These are phyloP conservation scores for Fraxinus platypoda DNA, from an alignment of 305 asterid genomes.

Conservation along the genomic window DNA sequence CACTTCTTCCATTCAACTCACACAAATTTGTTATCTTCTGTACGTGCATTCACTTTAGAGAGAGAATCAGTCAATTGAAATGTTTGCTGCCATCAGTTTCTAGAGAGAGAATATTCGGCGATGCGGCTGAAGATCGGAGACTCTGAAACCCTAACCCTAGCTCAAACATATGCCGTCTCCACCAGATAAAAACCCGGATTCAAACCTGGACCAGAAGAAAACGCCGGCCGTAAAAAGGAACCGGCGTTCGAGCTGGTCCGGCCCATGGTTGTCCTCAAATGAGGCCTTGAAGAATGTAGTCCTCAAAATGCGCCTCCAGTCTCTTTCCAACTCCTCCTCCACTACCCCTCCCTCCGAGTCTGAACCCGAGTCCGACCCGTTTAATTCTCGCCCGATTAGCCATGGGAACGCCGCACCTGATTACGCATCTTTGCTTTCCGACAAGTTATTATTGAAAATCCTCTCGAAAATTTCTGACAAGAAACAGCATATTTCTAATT, in stretches of 20 bases:
- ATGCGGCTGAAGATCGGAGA: constrained; percentile 11
- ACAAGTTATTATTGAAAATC: constrained; percentile 52
- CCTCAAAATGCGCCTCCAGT: constrained; percentile 60
- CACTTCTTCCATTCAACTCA: constrained; percentile 10
- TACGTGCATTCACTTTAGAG: neutral
- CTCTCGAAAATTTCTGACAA: constrained; percentile 41
- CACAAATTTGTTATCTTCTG: neutral
- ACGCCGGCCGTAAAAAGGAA: constrained; percentile 27
- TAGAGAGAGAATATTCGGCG: constrained; percentile 14
- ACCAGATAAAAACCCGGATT: constrained; percentile 34
- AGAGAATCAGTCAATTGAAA: neutral
- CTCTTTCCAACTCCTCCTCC: constrained; percentile 57
- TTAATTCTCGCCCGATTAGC: constrained; percentile 28
- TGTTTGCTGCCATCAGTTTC: constrained; percentile 15
- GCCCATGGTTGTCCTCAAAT: constrained; percentile 43
- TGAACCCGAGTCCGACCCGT: constrained; percentile 57
- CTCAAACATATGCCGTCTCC: constrained; percentile 41
- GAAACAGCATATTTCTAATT: constrained; percentile 49
- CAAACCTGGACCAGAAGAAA: constrained; percentile 8
- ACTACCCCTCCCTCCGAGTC: constrained; percentile 66
- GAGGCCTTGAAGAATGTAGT: constrained; percentile 56
- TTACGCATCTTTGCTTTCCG: constrained; percentile 47
- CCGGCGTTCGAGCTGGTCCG: constrained; percentile 55
- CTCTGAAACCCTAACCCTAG: constrained; percentile 40
- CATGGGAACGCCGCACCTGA: constrained; percentile 29